Evolutionary conservation across 495 filamentous ascomycete genomes (phyloP), one percentile per base, ranked within the genome.

Genomic region (Mytilinidion resinicola): DNA sequence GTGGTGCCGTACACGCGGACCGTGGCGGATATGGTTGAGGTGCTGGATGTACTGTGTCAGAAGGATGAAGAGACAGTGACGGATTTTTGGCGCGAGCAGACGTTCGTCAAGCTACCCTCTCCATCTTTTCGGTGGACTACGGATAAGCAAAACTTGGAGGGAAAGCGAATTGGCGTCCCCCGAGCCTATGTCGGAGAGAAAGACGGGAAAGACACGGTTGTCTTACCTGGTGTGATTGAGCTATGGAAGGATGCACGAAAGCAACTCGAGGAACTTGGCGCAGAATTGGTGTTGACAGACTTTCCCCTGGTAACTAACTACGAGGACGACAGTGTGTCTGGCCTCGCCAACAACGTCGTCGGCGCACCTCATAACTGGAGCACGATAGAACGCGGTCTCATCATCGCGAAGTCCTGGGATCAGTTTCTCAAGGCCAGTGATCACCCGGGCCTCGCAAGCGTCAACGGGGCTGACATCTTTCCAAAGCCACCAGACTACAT

Each of bases 41-140:
- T 73, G 5, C 61, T 72, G 7, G 59, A 64, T 44, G 57, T 69
- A 33, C 60, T 74, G 30, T 57, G 63, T 4, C 55, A 30, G 5
- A 17, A 49, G 11, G 69, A 74, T 39, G 19, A 20, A 19, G 57
- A 44, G 6, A 68, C 58, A 8, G 51, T 50, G 25, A 63, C 67
- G 19, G 71, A 74, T 41, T 71, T 73, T 53, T 74, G 70, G 71
- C 33, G 67, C 25, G 59, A 67, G 15, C 69, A 74, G 46, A 56
- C 46, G 4, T 66, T 59, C 47, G 59, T 74, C 37, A 43, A 54
- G 39, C 56, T 69, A n/a, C 59, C 64, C 15, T 34, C n/a, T 11
- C 53, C 51, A 0, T 49, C 53, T 10, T 42, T 30, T 30, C 20
- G 11, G 7, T 41, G 6, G 4, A 35, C 44, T 51, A 42, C 43